Evolutionary conservation across 2,329 filamentous ascomycete species (phyloP).

Genomic region (Colletotrichum lentis): DNA sequence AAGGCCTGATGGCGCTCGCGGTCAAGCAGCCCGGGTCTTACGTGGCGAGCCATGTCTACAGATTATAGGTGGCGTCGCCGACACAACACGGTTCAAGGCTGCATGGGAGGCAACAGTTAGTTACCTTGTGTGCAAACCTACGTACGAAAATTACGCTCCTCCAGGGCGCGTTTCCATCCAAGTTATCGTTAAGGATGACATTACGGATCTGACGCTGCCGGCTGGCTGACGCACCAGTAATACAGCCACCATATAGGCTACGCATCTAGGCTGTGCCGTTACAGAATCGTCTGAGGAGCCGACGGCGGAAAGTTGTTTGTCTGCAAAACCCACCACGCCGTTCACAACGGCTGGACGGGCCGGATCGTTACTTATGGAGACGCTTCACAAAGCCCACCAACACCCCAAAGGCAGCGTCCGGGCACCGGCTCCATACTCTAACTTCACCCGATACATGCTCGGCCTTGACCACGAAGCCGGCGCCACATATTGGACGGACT

Average conservation of each 20-base stretch:
- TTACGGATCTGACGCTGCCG: not conserved
- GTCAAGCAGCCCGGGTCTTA: constrained; percentile 40
- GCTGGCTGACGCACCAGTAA: not conserved
- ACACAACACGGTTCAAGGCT: constrained; percentile 31
- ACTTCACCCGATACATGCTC: constrained; percentile 1
- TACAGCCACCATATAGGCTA: not conserved
- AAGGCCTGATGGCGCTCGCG: constrained; percentile 48
- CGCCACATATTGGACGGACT: not conserved
- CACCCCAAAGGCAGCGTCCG: not conserved
- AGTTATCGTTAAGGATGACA: constrained; percentile 31
- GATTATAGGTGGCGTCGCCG: constrained; percentile 15
- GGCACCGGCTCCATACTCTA: not conserved
- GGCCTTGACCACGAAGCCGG: not conserved
- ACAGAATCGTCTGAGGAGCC: not conserved
- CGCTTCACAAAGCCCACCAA: constrained; percentile 27
- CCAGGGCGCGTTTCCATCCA: constrained; percentile 39
- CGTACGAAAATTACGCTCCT: constrained; percentile 42
- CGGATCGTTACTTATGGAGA: constrained; percentile 37
- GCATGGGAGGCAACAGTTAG: constrained; percentile 41
- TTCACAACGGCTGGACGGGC: constrained; percentile 46
- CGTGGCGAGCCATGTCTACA: constrained; percentile 29
- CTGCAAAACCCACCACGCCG: constrained; percentile 46
- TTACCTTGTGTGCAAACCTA: constrained; percentile 40
- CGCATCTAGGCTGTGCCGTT: not conserved
- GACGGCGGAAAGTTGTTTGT: constrained; percentile 41